phyloP scores from a whole-genome alignment of 805 yeast species.

The Pichia ethanolica region DNA sequence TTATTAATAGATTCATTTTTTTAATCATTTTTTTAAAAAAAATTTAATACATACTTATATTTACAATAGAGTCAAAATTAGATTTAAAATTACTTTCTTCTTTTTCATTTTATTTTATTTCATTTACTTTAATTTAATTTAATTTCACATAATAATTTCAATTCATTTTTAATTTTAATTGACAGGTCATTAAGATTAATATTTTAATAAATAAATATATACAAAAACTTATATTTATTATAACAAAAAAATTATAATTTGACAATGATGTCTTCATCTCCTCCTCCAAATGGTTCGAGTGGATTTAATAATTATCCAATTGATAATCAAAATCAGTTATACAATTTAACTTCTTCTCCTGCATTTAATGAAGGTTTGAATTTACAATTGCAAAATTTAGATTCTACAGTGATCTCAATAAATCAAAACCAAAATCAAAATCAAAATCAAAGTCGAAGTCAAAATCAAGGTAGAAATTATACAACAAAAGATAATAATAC shows the following conservation, averaged over 20 bases:
- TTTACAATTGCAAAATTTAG: constrained; percentile 14
- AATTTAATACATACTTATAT: no score
- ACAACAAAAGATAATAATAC: constrained; percentile 5
- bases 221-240: no score
- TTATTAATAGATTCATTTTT: no score
- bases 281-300: constrained; percentile 23
- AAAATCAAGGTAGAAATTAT: neutral
- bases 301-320: constrained; percentile 13
- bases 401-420: constrained; percentile 5
- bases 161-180: no score
- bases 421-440: neutral
- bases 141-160: no score
- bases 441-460: neutral
- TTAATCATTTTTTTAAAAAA: no score
- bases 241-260: neutral
- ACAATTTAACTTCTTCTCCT: constrained; percentile 20
- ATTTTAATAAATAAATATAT: no score
- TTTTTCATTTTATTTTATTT: no score
- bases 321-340: constrained; percentile 10
- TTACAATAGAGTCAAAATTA: no score
- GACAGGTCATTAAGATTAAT: no score
- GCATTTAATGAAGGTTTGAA: constrained; percentile 15
- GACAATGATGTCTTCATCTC: constrained; percentile 31
- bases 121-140: no score
- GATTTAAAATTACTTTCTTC: no score